Evolutionary conservation across 129 eudicot species (phyloP).

Genomic region (Pseudognaphalium luteoalbum): DNA sequence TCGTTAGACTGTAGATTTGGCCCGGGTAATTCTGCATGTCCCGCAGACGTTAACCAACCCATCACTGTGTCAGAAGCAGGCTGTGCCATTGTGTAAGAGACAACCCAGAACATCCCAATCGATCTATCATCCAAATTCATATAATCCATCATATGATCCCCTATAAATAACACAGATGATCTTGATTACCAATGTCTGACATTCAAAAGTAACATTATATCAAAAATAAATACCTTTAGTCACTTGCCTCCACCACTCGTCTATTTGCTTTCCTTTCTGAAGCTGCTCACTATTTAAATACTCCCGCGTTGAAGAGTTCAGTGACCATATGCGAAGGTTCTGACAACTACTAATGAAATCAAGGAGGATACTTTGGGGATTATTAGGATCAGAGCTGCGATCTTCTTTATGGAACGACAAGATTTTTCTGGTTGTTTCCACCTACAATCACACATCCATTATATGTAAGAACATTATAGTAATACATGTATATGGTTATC

Average conservation of each 20-base stretch:
- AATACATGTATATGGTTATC: slow-evolving; percentile 1
- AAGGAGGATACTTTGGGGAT: slow-evolving; percentile 82
- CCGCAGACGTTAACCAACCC: slow-evolving; percentile 82
- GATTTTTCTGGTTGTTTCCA: slow-evolving; percentile 84
- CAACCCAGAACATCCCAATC: slow-evolving; percentile 98
- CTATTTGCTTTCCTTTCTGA: slow-evolving; percentile 98
- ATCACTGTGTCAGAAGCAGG: slow-evolving; percentile 95
- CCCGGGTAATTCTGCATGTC: slow-evolving; percentile 69
- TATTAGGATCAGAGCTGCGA: slow-evolving; percentile 83
- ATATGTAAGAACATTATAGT: slow-evolving; percentile 16
- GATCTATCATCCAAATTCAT: slow-evolving; percentile 96
- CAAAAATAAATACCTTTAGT: slow-evolving; percentile 60
- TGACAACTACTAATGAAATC: slow-evolving; percentile 98
- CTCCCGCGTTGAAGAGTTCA: slow-evolving; percentile 79
- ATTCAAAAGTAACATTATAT: neutral
- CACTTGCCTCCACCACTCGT: slow-evolving; percentile 97
- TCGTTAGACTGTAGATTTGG: slow-evolving; percentile 69
- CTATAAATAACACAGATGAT: slow-evolving; percentile 37
- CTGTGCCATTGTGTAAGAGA: slow-evolving; percentile 95
- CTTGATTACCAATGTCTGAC: neutral
- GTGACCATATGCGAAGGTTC: slow-evolving; percentile 88
- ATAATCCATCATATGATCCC: slow-evolving; percentile 85
- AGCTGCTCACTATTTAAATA: slow-evolving; percentile 82
- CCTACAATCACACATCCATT: slow-evolving; percentile 42
- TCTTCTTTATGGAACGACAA: slow-evolving; percentile 92